phyloP scores from a whole-genome alignment of 208 protist species.

The Willaertia magna region DNA sequence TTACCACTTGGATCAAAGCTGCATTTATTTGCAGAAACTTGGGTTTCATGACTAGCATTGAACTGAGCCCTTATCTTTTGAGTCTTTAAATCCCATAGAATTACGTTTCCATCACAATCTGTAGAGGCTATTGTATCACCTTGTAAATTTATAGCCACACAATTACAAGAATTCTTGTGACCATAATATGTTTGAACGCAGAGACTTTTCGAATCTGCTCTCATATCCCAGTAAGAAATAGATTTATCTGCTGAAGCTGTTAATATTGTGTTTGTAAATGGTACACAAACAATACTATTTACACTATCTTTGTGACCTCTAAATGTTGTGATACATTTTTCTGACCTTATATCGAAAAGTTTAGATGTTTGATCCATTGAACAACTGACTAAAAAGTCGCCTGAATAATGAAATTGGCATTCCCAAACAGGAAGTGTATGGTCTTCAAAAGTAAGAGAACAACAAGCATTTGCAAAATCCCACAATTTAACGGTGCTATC shows the following conservation, averaged over 20 bases:
- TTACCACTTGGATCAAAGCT: constrained; percentile 25
- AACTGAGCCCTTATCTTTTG: constrained; percentile 3
- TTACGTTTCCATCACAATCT: constrained; percentile 80
- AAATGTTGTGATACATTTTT: constrained; percentile 71
- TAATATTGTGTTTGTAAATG: constrained; percentile 75
- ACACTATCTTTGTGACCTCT: constrained; percentile 84
- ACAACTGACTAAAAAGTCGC: constrained; percentile 69
- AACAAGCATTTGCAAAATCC: constrained; percentile 76
- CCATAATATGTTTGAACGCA: constrained; percentile 85
- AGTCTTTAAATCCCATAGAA: constrained; percentile 43
- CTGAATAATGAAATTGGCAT: constrained; percentile 77
- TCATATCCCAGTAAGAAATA: constrained; percentile 84
- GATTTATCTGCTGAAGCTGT: constrained; percentile 88
- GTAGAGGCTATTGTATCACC: constrained; percentile 59
- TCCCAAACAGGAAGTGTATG: constrained; percentile 87
- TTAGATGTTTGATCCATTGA: constrained; percentile 81
- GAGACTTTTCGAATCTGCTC: constrained; percentile 52
- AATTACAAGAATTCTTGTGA: constrained; percentile 68
- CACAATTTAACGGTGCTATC: constrained; percentile 90
- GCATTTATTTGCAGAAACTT: constrained; percentile 21
- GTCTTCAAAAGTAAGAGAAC: constrained; percentile 60
- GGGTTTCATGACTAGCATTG: not conserved
- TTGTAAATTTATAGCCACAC: constrained; percentile 44
- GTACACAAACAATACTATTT: constrained; percentile 75
- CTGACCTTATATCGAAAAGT: constrained; percentile 73